Evolutionary conservation across 345 rosid species (phyloP).

Genomic region (Corymbia maculata): DNA sequence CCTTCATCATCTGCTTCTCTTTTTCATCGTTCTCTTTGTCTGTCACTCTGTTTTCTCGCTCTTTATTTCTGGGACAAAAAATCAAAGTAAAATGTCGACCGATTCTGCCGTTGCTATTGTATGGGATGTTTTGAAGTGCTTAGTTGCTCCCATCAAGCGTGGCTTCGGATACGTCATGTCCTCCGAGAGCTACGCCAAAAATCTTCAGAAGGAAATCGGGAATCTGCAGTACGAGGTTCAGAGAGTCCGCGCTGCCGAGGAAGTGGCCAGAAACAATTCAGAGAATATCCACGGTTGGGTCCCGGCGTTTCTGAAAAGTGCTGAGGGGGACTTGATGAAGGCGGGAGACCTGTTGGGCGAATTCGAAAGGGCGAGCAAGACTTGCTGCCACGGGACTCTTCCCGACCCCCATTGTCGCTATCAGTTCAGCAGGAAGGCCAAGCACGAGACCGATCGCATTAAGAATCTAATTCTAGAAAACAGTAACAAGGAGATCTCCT

Average conservation of each 20-base stretch:
- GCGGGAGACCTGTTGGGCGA: rapidly evolving
- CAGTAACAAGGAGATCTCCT: background rate
- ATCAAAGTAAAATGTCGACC: background rate
- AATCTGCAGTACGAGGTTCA: background rate
- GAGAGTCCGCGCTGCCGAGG: rapidly evolving
- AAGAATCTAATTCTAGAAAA: rapidly evolving
- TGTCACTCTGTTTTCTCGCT: background rate
- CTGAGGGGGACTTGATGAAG: rapidly evolving
- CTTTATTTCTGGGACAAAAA: background rate
- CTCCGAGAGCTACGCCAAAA: background rate
- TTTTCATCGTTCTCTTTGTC: background rate
- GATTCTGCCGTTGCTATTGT: background rate
- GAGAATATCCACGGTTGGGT: rapidly evolving
- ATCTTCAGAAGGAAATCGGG: background rate
- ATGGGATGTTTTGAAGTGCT: background rate
- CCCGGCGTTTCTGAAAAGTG: background rate
- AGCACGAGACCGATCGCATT: rapidly evolving
- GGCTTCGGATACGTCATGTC: background rate
- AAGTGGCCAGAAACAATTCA: rapidly evolving
- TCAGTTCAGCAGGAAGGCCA: background rate
- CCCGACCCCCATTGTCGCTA: background rate
- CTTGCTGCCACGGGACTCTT: background rate
- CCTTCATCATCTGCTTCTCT: background rate
- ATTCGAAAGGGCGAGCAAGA: background rate
- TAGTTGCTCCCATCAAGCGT: background rate